Evolutionary conservation across 1,284 basidiomycete species (phyloP), one percentile per base, ranked within the genome.

Genomic region (Ganoderma multipileum): DNA sequence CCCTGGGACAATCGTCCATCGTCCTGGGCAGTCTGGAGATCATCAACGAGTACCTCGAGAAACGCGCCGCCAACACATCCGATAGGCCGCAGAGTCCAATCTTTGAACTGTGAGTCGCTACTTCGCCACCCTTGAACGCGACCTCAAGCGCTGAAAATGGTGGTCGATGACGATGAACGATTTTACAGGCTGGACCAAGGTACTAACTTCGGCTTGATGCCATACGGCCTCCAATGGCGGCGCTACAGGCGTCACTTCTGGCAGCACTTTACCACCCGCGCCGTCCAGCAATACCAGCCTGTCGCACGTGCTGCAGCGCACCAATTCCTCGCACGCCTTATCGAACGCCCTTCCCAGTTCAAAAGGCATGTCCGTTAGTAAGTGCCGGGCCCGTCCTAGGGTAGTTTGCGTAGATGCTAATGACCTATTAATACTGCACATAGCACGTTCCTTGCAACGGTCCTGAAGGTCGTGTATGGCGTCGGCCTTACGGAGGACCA

Each of bases 391-490:
- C n/a, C n/a, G n/a, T n/a, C n/a, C 16, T 42, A 36, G 36, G 36
- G 9, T 20, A 3, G 14, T 42, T 20, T 14, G 16, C 41, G 12
- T 5, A 42, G 18, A 3, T 16, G 41, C 2, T 3, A n/a, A 11
- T 41, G 38, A 47, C 44, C 11, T 5, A 20, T 6, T 6, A 26
- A 3, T 59, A n/a, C 20, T 20, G 20, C 3, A 11, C 36, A 3
- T 16, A 68, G 67, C 26, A 61, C 63, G 26, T 64, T 68, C 59
- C 50, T 50, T 3, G 60, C 60, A 23, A 41, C 68, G 5, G 26
- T 66, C 23, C 54, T 69, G 64, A 57, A 66, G 38, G 14, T 66
- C 18, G 50, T 66, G 8, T 69, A 69, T 23, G 68, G 42, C 33
- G 63, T 69, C 26, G 44, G 62, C 47, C 52, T 61, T 3, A n/a